Evolutionary conservation across 805 yeast genomes (phyloP).

Genomic region (Geotrichum ghanense): DNA sequence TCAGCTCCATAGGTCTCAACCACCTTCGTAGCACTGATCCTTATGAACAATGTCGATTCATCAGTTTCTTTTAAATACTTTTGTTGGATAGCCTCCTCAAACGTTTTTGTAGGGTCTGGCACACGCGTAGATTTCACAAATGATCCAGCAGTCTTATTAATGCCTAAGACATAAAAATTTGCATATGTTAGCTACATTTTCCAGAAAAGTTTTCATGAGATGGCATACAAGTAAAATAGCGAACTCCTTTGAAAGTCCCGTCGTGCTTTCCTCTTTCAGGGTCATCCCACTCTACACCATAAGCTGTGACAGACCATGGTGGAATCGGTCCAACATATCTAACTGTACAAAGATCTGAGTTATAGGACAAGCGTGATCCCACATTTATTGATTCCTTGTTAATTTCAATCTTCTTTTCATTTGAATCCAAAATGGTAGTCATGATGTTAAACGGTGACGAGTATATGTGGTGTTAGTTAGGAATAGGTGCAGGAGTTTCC

Average conservation of each 20-base stretch:
- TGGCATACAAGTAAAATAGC: conserved; percentile 40
- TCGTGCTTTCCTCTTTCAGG: conserved; percentile 56
- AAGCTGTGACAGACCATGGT: conserved; percentile 47
- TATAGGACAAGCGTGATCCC: conserved; percentile 22
- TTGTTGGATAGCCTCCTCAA: conserved; percentile 38
- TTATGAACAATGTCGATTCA: conserved; percentile 19
- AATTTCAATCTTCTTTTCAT: too few species aligned
- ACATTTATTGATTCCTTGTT: too few species aligned
- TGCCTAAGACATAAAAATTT: too few species aligned
- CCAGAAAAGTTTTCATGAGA: too few species aligned
- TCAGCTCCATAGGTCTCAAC: conserved; percentile 61
- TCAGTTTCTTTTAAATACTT: conserved; percentile 35
- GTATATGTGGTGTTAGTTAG: not conserved
- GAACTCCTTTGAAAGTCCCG: conserved; percentile 44
- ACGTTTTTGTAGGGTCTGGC: conserved; percentile 24
- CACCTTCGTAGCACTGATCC: conserved; percentile 43
- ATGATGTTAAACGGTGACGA: too few species aligned
- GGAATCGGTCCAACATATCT: conserved; percentile 49
- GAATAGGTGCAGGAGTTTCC: not conserved
- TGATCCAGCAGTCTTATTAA: conserved; percentile 37
- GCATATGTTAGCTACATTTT: too few species aligned
- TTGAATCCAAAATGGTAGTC: too few species aligned
- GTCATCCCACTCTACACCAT: conserved; percentile 86
- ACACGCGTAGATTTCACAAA: conserved; percentile 41
- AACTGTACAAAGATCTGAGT: conserved; percentile 50